Evolutionary conservation across 306 rosid species (phyloP), one percentile per base, ranked within the genome.

Genomic region (Rosa rugosa): DNA sequence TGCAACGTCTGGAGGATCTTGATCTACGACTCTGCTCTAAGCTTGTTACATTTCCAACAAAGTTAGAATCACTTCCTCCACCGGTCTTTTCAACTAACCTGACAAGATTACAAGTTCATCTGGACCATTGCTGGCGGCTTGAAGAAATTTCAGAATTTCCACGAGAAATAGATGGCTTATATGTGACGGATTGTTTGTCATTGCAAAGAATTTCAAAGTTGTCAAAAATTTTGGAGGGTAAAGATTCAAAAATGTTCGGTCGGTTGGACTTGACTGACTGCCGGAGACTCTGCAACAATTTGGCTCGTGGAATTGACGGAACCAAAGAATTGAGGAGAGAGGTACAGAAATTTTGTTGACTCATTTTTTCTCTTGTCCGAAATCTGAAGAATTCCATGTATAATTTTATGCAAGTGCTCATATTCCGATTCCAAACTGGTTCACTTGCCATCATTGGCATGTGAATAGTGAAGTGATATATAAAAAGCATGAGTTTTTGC

Each of bases 111-210:
- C 0, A 10, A 2, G 65, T 59, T 9, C 2, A 11, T 8, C 2
- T 59, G 65, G 0, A 0, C 5, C 0, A 1, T 9, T 59, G 65
- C 16, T 0, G 0, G 2, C 2, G 17, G 14, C 65, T 59, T 59
- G 14, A 59, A 59, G 34, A 59, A 11, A 11, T 59, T 59, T 9
- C 65, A 59, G 65, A 59, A 23, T 59, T 22, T 23, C 16, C 34
- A 0, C 34, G 0, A 22, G 65, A 59, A 23, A 59, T 22, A 22
- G 14, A 22, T 10, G 23, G 1, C 14, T 59, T 59, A 23, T 2
- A 11, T 4, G 16, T 11, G 16, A 23, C 2, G 0, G 34, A 0
- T 22, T 59, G 36, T 10, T 0, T 0, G 34, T 22, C 16, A 0
- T 23, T 59, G 7, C 8, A 22, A 22, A 23, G 65, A 23, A 23